Evolutionary conservation across 2,329 filamentous ascomycete species (phyloP).

Genomic region (Xenoacremonium recifei): DNA sequence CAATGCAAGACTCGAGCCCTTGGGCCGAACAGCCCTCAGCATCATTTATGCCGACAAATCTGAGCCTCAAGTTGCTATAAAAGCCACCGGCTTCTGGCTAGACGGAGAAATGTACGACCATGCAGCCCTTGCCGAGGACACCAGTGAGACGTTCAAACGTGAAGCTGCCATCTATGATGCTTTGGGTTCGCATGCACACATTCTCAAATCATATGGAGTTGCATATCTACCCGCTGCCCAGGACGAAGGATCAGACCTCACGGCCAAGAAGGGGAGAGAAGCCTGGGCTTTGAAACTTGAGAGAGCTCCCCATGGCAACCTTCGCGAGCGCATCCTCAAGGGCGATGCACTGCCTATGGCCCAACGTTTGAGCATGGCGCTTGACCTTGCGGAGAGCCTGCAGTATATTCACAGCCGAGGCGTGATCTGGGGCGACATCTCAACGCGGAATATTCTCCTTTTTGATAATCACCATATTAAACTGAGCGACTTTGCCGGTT

Average conservation of each 20-base stretch:
- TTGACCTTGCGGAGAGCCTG: too few species aligned
- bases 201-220: conserved; percentile 2
- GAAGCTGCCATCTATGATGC: conserved; percentile 5
- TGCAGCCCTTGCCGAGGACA: conserved; percentile 1
- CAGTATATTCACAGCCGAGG: too few species aligned
- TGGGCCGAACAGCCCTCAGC: conserved; percentile 7
- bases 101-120: conserved; percentile 2
- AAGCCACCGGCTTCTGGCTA: conserved; percentile 5
- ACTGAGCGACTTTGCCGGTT: conserved; percentile 3
- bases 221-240: conserved; percentile 3
- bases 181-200: conserved; percentile 1
- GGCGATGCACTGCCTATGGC: too few species aligned
- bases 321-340: too few species aligned
- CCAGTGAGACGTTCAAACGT: conserved; percentile 2
- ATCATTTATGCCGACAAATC: conserved; percentile 5
- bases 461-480: conserved; percentile 1
- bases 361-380: too few species aligned
- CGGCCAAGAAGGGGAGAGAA: conserved; percentile 1
- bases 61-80: conserved; percentile 3
- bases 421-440: too few species aligned
- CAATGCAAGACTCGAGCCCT: conserved; percentile 5
- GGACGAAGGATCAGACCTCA: too few species aligned
- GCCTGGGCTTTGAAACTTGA: conserved; percentile 4
- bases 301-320: conserved; percentile 1
- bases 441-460: too few species aligned